Base-by-base conservation (phyloP, 495 filamentous ascomycete species). In the Recurvomyces mirabilis region DNA sequence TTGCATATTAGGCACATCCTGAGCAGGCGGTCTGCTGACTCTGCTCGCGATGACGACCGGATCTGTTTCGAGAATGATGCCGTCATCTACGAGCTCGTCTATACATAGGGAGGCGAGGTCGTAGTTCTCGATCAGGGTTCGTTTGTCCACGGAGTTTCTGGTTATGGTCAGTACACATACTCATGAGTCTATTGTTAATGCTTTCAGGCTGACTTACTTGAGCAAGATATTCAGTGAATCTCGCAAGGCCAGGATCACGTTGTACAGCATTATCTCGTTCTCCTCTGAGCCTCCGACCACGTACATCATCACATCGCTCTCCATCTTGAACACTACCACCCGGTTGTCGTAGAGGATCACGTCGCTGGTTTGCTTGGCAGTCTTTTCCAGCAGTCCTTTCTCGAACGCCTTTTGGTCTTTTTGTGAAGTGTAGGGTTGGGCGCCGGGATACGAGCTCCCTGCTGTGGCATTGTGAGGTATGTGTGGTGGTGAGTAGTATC, bases 51-150 rank as follows among this genome's bases (percentile, higher is more conserved):
- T 84, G 48, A 93, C 76, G 21, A 88, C 84, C 0, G 91, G 87
- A 62, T 99, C 91, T 0, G 87, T 94, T 68, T 99, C 91, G 11
- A 99, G 72, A 51, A 96, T 87, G 51, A 99, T 87, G 23, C 91
- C 91, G 53, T 96, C 91, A 63, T 96, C 91, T 23, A 93, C 79
- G 43, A 94, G 85, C 63, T 99, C 91, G 63, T 99, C 91, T 43
- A 96, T 83, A 32, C 88, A 83, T 17, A 99, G 72, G 17, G 87
- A 82, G 43, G 94, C 83, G 7, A 62, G 73, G 58, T 96, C 91
- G 69, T 95, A 98, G 73, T 95, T 94, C 66, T 99, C 91, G 57
- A 95, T 78, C 49, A 96, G 84, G 9, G 89, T 96, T 48, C 91
- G 84, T 71, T 94, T 94, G 70, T 99, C 91, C 41, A 87, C 87